Base-by-base conservation (phyloP, 192 early-diverging fungal genomes). In the Chytriomyces confervae region DNA sequence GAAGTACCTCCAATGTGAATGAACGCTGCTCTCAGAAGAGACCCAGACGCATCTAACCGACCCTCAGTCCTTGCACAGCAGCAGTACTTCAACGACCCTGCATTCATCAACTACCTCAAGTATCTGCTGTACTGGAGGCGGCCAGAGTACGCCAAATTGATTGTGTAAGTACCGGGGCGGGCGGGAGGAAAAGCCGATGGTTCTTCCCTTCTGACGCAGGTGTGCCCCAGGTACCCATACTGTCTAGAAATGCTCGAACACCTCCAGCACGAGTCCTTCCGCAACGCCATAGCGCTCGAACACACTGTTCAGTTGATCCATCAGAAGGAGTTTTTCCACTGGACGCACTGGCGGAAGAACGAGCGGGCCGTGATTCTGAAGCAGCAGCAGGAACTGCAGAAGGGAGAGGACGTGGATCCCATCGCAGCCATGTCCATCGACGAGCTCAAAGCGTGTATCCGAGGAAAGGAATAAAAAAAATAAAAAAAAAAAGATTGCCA, bases 71-170 rank as follows among this genome's bases (percentile, higher is more conserved):
- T 98, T 11, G 97, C 94, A 5, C 97, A 98, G 78, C 92, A 93
- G 79, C 88, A 90, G 50, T 95, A 92, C 79, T 93, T 98, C 77
- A 87, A 92, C 48, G 88, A 96, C 79, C 91, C 90, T 50, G 88
- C 89, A 23, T 98, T 97, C 81, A 79, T 97, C 45, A 93, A 93
- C 78, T 98, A 97, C 75, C 79, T 98, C 23, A 88, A 93, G 50
- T 98, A 98, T 76, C 86, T 98, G 11, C 88, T 89, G 72, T 98
- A 97, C 84, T 98, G 94, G 91, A 86, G 93, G 79, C 81, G 88
- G 64, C 95, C 94, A 7, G 89, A 95, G 84, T 98, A 98, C 82
- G 93, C 95, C 18, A 92, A 93, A 79, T 95, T 91, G 76, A 91
- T 98, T 69, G 87, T 93, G 87, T 93, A 91, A 78, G 84, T 76